Percentiles rank a stretch among this genome's conserved stretches.
Conservation (phyloP, 805 yeast genomes). For the Lachancea sp. region DNA sequence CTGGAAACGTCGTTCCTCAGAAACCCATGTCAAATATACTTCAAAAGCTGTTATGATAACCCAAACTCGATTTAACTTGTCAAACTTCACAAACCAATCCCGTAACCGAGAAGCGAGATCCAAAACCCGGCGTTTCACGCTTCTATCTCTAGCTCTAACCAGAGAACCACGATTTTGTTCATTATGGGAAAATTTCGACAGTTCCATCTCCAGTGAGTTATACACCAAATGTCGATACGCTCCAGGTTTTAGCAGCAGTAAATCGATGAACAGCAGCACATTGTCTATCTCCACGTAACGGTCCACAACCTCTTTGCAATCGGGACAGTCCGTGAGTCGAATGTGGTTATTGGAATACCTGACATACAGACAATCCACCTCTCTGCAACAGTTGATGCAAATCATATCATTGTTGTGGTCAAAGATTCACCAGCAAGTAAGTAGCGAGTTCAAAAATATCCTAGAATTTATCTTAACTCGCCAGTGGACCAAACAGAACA, state of each 20-base stretch:
- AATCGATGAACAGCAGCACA: constrained; percentile 76
- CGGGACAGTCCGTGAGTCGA: constrained; percentile 66
- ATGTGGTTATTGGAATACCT: constrained; percentile 73
- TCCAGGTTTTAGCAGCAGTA: constrained; percentile 75
- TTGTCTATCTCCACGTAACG: constrained; percentile 86
- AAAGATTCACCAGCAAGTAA: too few species aligned
- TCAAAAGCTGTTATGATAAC: constrained; percentile 70
- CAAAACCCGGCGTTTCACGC: constrained; percentile 3
- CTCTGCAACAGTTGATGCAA: constrained; percentile 79
- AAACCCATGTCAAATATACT: constrained; percentile 88
- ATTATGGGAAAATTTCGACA: constrained; percentile 11
- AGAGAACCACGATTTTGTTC: not conserved
- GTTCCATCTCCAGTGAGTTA: constrained; percentile 43
- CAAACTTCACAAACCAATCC: constrained; percentile 20
- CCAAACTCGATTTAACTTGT: constrained; percentile 42
- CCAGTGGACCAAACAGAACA: too few species aligned
- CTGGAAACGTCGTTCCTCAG: constrained; percentile 56
- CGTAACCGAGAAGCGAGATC: constrained; percentile 8
- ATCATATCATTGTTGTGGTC: constrained; percentile 48
- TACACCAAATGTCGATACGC: constrained; percentile 84
- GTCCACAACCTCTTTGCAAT: constrained; percentile 74
- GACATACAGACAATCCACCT: constrained; percentile 60
- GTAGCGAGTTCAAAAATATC: too few species aligned
- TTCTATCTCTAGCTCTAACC: not conserved
- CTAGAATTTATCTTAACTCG: too few species aligned